These are phyloP conservation scores for Thelephora aurantiotincta DNA, from an alignment of 768 basidiomycete genomes.

Conservation along the genomic window DNA sequence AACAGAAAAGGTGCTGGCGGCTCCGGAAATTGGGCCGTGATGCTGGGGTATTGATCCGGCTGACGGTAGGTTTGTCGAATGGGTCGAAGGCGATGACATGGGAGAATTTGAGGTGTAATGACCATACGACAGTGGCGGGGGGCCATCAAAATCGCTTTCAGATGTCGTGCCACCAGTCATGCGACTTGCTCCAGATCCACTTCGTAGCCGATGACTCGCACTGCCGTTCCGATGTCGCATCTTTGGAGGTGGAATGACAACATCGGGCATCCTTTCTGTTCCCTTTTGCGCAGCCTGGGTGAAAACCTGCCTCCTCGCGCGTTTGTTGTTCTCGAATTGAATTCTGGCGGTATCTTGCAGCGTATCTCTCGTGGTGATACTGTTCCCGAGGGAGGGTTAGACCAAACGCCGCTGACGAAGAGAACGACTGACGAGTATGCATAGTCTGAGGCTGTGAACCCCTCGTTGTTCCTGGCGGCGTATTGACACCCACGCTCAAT, in stretches of 20 bases:
- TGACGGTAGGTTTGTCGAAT: constrained; percentile 21
- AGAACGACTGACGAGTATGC: constrained; percentile 60
- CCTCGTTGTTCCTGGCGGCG: constrained; percentile 74
- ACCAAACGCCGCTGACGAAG: constrained; percentile 9
- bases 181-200: constrained; percentile 70
- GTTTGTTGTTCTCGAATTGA: constrained; percentile 72
- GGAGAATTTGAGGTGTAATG: constrained; percentile 30
- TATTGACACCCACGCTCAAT: constrained; percentile 85
- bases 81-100: constrained; percentile 18
- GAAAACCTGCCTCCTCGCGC: constrained; percentile 53
- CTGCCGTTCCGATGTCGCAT: constrained; percentile 9
- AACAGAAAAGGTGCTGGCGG: constrained; percentile 23
- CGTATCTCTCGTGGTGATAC: constrained; percentile 61
- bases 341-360: constrained; percentile 68
- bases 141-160: constrained; percentile 49
- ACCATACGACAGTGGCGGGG: constrained; percentile 21
- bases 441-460: constrained; percentile 87
- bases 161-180: constrained; percentile 48
- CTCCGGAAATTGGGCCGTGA: constrained; percentile 25
- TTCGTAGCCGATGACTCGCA: constrained; percentile 46
- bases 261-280: constrained; percentile 36
- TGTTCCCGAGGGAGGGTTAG: constrained; percentile 15
- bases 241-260: constrained; percentile 20
- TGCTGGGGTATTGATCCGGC: constrained; percentile 52
- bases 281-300: constrained; percentile 61